These are phyloP conservation scores for Nemania sp. DNA, from an alignment of 2,329 filamentous ascomycete species.

Conservation along the genomic window DNA sequence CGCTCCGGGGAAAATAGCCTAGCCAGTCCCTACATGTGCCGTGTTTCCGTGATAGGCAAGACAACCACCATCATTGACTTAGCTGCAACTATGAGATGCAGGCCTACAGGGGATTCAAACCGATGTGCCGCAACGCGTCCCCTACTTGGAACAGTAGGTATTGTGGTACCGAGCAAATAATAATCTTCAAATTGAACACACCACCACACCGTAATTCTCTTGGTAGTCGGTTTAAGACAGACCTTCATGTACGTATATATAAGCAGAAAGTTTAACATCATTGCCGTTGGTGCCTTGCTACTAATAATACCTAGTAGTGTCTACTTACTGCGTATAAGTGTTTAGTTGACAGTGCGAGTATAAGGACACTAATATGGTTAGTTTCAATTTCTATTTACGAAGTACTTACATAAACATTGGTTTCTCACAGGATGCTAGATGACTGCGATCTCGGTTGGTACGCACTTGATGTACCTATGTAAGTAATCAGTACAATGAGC, in stretches of 20 bases:
- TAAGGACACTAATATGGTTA: too few relatives aligned
- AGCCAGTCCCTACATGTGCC: slow-evolving; percentile 20
- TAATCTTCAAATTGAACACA: slow-evolving; percentile 1
- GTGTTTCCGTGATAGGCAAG: slow-evolving; percentile 27
- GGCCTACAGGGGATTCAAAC: slow-evolving; percentile 23
- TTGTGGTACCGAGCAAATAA: slow-evolving; percentile 20
- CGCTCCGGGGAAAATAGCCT: slow-evolving; percentile 7
- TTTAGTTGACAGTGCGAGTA: too few relatives aligned
- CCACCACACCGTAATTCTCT: slow-evolving; percentile 18
- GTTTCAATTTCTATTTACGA: too few relatives aligned
- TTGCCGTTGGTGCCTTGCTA: too few relatives aligned
- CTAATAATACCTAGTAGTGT: too few relatives aligned
- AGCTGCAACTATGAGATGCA: slow-evolving; percentile 17
- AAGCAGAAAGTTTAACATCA: background rate
- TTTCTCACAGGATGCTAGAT: too few relatives aligned
- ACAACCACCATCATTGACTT: slow-evolving; percentile 7
- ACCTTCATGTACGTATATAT: background rate
- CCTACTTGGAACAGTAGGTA: slow-evolving; percentile 15
- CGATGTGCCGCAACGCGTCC: slow-evolving; percentile 22
- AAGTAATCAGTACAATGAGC: too few relatives aligned
- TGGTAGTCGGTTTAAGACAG: background rate
- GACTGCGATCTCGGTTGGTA: too few relatives aligned
- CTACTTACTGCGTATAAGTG: too few relatives aligned
- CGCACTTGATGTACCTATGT: too few relatives aligned
- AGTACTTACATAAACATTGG: too few relatives aligned